These are phyloP conservation scores for Tricholoma sp. DNA, from an alignment of 768 basidiomycete genomes.

Conservation along the genomic window DNA sequence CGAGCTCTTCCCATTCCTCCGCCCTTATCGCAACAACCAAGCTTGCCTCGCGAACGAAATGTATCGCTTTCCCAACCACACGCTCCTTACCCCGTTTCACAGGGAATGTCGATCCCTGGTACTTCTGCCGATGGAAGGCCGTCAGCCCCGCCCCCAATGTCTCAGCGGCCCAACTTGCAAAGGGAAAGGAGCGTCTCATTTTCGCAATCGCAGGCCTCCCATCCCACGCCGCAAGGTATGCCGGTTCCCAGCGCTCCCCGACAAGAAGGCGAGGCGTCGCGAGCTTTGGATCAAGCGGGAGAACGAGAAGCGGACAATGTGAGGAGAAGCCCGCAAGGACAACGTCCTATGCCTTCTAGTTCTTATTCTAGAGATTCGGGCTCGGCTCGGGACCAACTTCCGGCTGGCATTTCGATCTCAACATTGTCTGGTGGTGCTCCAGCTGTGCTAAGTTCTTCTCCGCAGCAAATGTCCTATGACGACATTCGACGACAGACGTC, in stretches of 20 bases:
- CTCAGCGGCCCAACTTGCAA: not conserved
- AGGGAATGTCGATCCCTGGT: not conserved
- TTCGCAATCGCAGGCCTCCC: not conserved
- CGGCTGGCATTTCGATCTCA: not conserved
- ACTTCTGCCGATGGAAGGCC: slow-evolving; percentile 3
- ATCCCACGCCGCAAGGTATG: not conserved
- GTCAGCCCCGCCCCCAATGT: not conserved
- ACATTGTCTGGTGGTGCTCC: not conserved
- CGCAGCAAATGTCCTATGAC: not conserved
- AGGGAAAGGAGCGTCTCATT: not conserved
- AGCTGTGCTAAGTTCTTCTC: not conserved
- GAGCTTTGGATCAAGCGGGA: not conserved
- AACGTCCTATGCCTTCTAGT: not conserved
- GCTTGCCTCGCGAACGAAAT: slow-evolving; percentile 8
- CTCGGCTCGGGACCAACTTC: not conserved
- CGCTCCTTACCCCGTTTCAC: not conserved
- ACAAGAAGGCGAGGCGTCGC: not conserved
- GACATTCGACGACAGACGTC: not conserved
- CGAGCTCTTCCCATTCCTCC: slow-evolving; percentile 6
- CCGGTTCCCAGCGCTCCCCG: not conserved
- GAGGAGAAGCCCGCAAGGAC: slow-evolving; percentile 2
- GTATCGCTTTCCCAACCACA: slow-evolving; percentile 8
- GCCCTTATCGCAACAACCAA: not conserved
- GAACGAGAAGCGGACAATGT: not conserved
- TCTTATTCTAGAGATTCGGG: not conserved